Evolutionary conservation across 768 basidiomycete species (phyloP).

Genomic region (Cystobasidium onofrii): DNA sequence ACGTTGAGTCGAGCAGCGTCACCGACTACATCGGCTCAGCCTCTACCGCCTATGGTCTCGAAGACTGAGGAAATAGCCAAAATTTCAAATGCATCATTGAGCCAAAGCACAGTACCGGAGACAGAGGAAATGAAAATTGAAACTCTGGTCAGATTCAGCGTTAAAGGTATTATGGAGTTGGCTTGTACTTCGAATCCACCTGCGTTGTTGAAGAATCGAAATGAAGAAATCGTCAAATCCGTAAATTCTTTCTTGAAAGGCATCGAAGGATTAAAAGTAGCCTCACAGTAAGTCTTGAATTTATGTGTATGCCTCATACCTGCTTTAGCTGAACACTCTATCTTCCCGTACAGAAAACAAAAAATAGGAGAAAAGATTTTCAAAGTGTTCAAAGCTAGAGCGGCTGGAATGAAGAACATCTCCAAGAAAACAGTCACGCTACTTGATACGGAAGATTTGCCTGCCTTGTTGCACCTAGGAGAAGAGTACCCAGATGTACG

Average conservation of each 20-base stretch:
- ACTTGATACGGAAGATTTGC: slow-evolving; percentile 75
- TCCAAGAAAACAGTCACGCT: slow-evolving; percentile 77
- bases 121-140: too few relatives aligned
- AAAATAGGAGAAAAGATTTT: slow-evolving; percentile 52
- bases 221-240: slow-evolving; percentile 46
- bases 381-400: slow-evolving; percentile 43
- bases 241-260: slow-evolving; percentile 67
- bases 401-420: slow-evolving; percentile 71
- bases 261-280: slow-evolving; percentile 19
- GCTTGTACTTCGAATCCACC: neutral
- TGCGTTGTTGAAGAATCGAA: neutral
- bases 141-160: slow-evolving; percentile 11
- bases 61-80: too few relatives aligned
- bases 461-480: slow-evolving; percentile 64
- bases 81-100: too few relatives aligned
- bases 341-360: slow-evolving; percentile 59
- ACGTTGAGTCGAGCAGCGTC: neutral
- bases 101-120: too few relatives aligned
- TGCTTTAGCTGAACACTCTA: slow-evolving; percentile 46
- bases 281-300: neutral
- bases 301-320: neutral
- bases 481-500: slow-evolving; percentile 28
- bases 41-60: too few relatives aligned
- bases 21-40: too few relatives aligned
- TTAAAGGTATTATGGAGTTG: slow-evolving; percentile 13